phyloP scores from a whole-genome alignment of 1,284 basidiomycete genomes.

The Albatrellus sp. region DNA sequence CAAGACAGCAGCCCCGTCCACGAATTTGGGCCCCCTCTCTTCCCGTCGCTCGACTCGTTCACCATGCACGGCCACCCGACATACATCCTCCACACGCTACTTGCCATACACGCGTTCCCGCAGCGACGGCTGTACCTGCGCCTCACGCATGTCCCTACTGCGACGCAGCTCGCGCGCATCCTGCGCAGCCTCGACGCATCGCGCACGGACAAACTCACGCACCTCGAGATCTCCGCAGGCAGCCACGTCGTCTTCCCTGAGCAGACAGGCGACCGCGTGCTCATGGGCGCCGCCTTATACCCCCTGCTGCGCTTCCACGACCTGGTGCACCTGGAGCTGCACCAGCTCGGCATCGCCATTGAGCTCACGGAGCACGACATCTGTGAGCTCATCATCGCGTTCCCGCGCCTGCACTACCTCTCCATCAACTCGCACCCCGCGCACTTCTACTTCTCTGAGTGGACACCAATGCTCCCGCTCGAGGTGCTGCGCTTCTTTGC shows the following conservation, averaged over 20 bases:
- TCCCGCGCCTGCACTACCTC: background rate
- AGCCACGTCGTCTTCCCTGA: background rate
- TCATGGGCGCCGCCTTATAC: background rate
- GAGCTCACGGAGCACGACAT: background rate
- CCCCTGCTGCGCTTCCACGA: background rate
- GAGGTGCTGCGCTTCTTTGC: background rate
- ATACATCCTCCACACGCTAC: background rate
- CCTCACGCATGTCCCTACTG: background rate
- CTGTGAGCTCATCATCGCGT: background rate
- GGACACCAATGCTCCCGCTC: constrained; percentile 1
- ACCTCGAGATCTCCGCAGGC: background rate
- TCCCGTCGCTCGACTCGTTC: background rate
- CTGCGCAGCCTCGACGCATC: background rate
- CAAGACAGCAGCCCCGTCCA: background rate
- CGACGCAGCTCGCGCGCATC: background rate
- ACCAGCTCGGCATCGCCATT: constrained; percentile 1
- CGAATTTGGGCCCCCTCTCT: background rate
- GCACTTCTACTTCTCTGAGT: background rate
- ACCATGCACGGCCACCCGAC: background rate
- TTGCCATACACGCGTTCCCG: background rate
- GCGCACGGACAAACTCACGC: background rate
- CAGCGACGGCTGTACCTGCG: background rate
- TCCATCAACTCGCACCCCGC: background rate
- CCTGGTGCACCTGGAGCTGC: constrained; percentile 1
- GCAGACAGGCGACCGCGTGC: background rate